Conservation (phyloP, 140 eudicot genomes). For the Ambrosia hybrid region DNA sequence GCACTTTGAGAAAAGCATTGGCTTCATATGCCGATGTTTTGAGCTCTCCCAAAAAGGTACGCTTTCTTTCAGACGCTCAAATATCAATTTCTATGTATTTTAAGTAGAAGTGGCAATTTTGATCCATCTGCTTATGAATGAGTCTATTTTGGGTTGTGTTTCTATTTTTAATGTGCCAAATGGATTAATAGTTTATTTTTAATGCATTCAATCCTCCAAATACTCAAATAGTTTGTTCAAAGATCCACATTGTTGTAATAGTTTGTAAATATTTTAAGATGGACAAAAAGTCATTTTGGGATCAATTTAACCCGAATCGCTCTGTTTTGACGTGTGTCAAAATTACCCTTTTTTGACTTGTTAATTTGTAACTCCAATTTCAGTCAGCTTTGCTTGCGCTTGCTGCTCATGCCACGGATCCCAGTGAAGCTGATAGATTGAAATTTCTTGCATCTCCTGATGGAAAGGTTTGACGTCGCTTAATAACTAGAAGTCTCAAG, state of each 20-base stretch:
- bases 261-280: neutral
- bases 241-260: neutral
- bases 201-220: neutral
- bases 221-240: neutral
- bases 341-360: neutral
- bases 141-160: neutral
- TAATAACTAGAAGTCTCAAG: neutral
- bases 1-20: conserved; percentile 86
- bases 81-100: neutral
- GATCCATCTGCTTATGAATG: neutral
- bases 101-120: neutral
- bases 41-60: conserved; percentile 87
- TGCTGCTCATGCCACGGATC: conserved; percentile 91
- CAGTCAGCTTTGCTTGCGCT: conserved; percentile 93
- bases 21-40: conserved; percentile 88
- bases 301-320: neutral
- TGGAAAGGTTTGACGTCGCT: conserved; percentile 75
- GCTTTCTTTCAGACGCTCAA: neutral
- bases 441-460: conserved; percentile 90
- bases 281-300: neutral
- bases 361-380: neutral
- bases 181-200: neutral
- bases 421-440: conserved; percentile 86
- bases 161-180: neutral
- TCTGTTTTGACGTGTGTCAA: too few relatives aligned